Percentiles rank a stretch among this genome's conserved stretches.
Evolutionary conservation across 1,139 yeast genomes (phyloP).

Genomic region (Wickerhamomyces sp.): DNA sequence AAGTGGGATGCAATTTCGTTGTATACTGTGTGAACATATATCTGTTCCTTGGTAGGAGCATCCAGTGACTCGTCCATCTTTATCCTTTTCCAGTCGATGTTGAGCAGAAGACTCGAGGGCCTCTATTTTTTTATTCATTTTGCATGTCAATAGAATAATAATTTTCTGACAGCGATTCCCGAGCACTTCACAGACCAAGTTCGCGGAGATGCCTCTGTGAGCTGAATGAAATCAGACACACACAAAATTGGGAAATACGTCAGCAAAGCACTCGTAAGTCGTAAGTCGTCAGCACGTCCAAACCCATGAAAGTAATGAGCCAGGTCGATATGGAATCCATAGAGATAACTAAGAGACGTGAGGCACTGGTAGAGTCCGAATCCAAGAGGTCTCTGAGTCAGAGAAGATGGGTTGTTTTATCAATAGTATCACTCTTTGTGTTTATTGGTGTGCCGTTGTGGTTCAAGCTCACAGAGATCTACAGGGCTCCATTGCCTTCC

Average conservation of each 20-base stretch:
- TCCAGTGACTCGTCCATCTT: constrained; percentile 25
- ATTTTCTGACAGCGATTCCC: too few species aligned
- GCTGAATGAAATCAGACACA: background rate
- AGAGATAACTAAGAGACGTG: background rate
- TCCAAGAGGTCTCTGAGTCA: constrained; percentile 13
- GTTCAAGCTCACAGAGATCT: constrained; percentile 62
- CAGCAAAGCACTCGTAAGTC: too few species aligned
- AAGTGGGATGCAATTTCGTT: constrained; percentile 90
- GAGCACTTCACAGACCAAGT: too few species aligned
- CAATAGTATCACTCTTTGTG: constrained; percentile 34
- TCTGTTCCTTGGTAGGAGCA: constrained; percentile 62
- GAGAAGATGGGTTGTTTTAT: constrained; percentile 22
- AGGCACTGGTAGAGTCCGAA: constrained; percentile 15
- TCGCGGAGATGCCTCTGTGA: too few species aligned
- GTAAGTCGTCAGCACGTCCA: background rate
- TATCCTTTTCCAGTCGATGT: too few species aligned
- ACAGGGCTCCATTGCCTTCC: constrained; percentile 70
- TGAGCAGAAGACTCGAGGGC: too few species aligned
- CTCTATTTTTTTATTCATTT: too few species aligned
- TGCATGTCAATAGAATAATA: too few species aligned
- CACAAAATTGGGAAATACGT: background rate
- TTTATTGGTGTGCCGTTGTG: constrained; percentile 74
- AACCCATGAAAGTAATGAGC: background rate
- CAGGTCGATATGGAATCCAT: background rate
- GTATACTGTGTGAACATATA: constrained; percentile 83